phyloP scores from a whole-genome alignment of 225 moss, liverwort and hornwort species.

The Bryoerythrophyllum caledonicum region DNA sequence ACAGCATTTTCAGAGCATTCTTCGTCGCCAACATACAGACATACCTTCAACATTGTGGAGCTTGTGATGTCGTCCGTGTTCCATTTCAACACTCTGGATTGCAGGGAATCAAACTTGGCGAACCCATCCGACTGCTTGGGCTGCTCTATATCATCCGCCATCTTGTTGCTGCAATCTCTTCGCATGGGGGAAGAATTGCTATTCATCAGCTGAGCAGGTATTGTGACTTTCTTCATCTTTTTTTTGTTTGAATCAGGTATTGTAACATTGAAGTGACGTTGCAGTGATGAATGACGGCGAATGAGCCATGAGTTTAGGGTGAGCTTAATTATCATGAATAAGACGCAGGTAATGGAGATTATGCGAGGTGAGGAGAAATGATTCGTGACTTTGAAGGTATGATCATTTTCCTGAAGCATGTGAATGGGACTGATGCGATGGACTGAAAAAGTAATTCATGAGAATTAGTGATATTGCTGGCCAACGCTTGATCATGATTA shows the following conservation, averaged over 20 bases:
- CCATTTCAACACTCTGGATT: conserved; percentile 23
- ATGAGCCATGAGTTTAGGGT: background rate
- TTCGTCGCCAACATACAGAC: background rate
- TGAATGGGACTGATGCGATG: background rate
- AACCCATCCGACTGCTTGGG: background rate
- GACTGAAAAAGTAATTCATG: background rate
- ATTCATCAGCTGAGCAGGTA: background rate
- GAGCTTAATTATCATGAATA: background rate
- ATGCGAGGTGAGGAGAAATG: background rate
- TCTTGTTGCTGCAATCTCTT: background rate
- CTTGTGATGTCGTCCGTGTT: conserved; percentile 6
- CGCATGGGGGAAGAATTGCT: background rate
- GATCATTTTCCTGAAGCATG: background rate
- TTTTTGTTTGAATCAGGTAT: too few relatives aligned
- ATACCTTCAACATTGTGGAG: conserved; percentile 23
- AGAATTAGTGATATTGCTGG: background rate
- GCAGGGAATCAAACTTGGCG: background rate
- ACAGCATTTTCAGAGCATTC: background rate
- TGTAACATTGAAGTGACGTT: background rate
- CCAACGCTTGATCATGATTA: background rate
- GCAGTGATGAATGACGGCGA: background rate
- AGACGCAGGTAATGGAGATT: background rate
- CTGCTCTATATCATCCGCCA: background rate
- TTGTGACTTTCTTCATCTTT: too few relatives aligned
- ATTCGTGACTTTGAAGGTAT: background rate